Percentiles rank a stretch among this genome's conserved stretches.
These are phyloP conservation scores for Annulohypoxylon moriforme DNA, from an alignment of 495 filamentous ascomycete species.

Conservation along the genomic window DNA sequence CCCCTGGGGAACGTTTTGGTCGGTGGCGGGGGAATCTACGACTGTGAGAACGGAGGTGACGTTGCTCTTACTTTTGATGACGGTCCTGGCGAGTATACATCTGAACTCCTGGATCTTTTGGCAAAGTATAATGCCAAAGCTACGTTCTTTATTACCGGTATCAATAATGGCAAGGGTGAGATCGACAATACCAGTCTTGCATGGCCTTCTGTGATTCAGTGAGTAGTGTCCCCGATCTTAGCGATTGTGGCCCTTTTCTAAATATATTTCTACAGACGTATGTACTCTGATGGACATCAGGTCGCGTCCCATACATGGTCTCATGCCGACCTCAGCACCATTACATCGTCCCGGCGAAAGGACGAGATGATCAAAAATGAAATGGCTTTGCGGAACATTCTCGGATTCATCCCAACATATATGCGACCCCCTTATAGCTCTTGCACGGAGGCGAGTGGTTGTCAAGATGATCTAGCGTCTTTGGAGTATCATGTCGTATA, in stretches of 20 bases:
- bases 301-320: constrained; percentile 81
- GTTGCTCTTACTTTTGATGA: constrained; percentile 79
- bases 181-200: constrained; percentile 54
- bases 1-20: constrained; percentile 63
- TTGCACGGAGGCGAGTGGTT: constrained; percentile 61
- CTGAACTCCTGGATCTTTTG: constrained; percentile 72
- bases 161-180: constrained; percentile 71
- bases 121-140: constrained; percentile 70
- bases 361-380: constrained; percentile 75
- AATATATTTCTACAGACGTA: constrained; percentile 55
- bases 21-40: constrained; percentile 63
- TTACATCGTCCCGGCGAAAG: constrained; percentile 58
- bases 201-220: constrained; percentile 47
- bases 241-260: neutral
- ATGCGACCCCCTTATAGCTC: constrained; percentile 78
- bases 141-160: constrained; percentile 77
- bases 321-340: constrained; percentile 70
- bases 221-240: neutral
- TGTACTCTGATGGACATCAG: constrained; percentile 73
- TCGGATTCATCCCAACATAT: constrained; percentile 78
- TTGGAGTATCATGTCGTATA: constrained; percentile 73
- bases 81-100: constrained; percentile 72
- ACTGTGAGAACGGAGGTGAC: constrained; percentile 65
- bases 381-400: constrained; percentile 74
- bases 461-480: constrained; percentile 61